phyloP scores from a whole-genome alignment of 805 yeast species.

The Lipomyces anomalus region DNA sequence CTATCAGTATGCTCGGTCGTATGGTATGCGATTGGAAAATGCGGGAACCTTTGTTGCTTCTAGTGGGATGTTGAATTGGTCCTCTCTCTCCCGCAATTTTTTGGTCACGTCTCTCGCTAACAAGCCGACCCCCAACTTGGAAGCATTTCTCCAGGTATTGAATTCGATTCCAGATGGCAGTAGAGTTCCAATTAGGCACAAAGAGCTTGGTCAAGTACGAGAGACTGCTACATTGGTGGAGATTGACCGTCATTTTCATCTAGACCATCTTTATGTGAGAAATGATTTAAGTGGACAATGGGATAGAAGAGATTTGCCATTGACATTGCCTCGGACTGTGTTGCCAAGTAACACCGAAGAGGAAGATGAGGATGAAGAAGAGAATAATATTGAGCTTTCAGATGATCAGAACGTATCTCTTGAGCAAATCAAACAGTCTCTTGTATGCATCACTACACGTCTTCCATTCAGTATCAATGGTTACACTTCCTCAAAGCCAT shows the following conservation, averaged over 20 bases:
- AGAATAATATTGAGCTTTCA: background rate
- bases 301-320: constrained; percentile 14
- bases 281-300: constrained; percentile 21
- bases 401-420: background rate
- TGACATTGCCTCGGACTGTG: background rate
- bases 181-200: constrained; percentile 12
- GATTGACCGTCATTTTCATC: constrained; percentile 24
- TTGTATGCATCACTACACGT: constrained; percentile 18
- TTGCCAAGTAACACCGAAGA: background rate
- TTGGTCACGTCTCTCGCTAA: constrained; percentile 12
- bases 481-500: constrained; percentile 14
- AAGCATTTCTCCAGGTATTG: constrained; percentile 10
- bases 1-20: constrained; percentile 21
- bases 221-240: constrained; percentile 15
- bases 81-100: constrained; percentile 14
- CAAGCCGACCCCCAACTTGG: constrained; percentile 19
- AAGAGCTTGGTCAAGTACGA: constrained; percentile 18
- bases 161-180: constrained; percentile 12
- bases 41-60: constrained; percentile 23
- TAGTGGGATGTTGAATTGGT: constrained; percentile 22
- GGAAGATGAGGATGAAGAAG: constrained; percentile 11
- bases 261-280: constrained; percentile 15
- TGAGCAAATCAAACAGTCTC: constrained; percentile 11
- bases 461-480: constrained; percentile 24
- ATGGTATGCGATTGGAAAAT: constrained; percentile 18